Evolutionary conservation across 2,329 filamentous ascomycete species (phyloP).

Genomic region (Didymella exigua): DNA sequence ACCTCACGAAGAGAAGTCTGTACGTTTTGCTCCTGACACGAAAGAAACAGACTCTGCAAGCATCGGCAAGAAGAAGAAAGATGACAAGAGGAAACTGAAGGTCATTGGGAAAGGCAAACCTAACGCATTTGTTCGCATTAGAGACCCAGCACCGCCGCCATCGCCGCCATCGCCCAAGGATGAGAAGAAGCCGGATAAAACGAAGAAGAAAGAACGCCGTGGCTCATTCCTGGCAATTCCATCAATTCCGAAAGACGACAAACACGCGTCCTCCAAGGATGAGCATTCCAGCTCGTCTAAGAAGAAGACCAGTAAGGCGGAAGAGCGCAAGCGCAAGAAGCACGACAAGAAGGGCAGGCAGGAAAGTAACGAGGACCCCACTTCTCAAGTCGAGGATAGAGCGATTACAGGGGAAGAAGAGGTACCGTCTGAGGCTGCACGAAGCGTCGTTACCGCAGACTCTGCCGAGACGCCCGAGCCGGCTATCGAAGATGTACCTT

Average conservation of each 20-base stretch:
- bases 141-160: conserved; percentile 27
- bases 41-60: conserved; percentile 44
- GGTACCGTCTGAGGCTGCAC: conserved; percentile 14
- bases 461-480: neutral
- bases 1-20: conserved; percentile 34
- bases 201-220: conserved; percentile 34
- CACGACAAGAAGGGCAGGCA: conserved; percentile 25
- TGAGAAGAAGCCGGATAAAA: conserved; percentile 33
- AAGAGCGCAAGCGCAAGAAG: conserved; percentile 38
- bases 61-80: conserved; percentile 36
- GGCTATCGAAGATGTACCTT: neutral
- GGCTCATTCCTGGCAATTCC: conserved; percentile 27
- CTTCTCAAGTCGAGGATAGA: conserved; percentile 16
- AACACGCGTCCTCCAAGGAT: conserved; percentile 18
- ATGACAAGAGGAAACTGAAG: conserved; percentile 29
- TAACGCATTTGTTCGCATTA: conserved; percentile 43
- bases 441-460: neutral
- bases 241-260: conserved; percentile 18
- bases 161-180: conserved; percentile 34
- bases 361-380: conserved; percentile 16
- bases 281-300: conserved; percentile 18
- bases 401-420: conserved; percentile 21
- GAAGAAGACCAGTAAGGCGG: conserved; percentile 35
- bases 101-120: conserved; percentile 35
- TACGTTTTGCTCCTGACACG: conserved; percentile 48